Evolutionary conservation across 257 asterid species (phyloP).

Genomic region (Solanum gracilifrons): DNA sequence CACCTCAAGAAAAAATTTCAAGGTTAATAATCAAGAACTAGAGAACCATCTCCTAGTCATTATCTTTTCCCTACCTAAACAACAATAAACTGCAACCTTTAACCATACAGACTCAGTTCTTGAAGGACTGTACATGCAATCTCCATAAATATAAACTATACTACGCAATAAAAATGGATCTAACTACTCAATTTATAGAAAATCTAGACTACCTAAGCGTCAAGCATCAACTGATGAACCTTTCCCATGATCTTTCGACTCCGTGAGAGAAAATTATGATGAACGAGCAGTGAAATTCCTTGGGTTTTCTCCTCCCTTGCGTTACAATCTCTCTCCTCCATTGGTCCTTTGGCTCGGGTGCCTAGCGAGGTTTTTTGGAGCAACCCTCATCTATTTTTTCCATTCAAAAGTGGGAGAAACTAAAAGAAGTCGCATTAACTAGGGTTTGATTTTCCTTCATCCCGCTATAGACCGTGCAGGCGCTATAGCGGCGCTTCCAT

Average conservation of each 20-base stretch:
- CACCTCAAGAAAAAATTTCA: not conserved
- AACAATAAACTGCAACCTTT: not conserved
- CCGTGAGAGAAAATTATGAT: not conserved
- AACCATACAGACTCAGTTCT: not conserved
- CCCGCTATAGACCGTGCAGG: not conserved
- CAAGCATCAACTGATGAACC: not conserved
- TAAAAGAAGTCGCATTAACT: not conserved
- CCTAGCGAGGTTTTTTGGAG: not conserved
- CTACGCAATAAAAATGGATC: not conserved
- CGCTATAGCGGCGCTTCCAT: not conserved
- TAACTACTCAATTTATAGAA: not conserved
- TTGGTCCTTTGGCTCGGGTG: not conserved
- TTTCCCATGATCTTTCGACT: no score
- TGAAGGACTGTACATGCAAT: not conserved
- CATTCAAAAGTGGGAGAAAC: not conserved
- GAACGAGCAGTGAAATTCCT: not conserved
- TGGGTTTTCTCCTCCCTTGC: not conserved
- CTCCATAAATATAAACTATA: not conserved
- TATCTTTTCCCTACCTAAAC: not conserved
- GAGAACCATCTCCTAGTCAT: not conserved
- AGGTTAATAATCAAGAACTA: not conserved
- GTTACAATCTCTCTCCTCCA: not conserved
- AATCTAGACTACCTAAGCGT: not conserved
- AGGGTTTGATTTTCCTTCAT: not conserved
- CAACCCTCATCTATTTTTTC: not conserved